Conservation (phyloP, 192 early-diverging fungal genomes). For the Entophlyctis luteolus region DNA sequence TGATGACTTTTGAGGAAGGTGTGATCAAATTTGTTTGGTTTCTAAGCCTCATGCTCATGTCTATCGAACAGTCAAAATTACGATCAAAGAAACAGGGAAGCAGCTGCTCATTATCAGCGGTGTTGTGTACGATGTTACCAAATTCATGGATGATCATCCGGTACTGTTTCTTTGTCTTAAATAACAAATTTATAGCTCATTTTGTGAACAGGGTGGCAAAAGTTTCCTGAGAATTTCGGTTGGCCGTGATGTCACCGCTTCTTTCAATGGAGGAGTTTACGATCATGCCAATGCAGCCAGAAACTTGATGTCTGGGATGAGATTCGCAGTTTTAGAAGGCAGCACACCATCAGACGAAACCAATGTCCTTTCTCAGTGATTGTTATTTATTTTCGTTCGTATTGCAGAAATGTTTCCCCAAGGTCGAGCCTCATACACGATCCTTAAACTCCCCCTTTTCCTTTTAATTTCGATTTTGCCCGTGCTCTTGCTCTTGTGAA, state of each 20-base stretch:
- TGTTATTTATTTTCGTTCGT: too few relatives aligned
- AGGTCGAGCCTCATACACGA: too few relatives aligned
- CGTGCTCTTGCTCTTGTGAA: too few relatives aligned
- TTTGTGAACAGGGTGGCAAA: constrained; percentile 58
- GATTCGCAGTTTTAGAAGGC: background rate
- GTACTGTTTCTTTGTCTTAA: background rate
- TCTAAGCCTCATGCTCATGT: background rate
- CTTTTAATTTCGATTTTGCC: too few relatives aligned
- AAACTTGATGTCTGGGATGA: constrained; percentile 55
- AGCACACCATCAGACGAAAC: background rate
- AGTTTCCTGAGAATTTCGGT: constrained; percentile 67
- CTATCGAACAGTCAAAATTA: constrained; percentile 43
- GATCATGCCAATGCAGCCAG: constrained; percentile 85
- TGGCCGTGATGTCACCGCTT: constrained; percentile 79
- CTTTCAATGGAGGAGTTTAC: constrained; percentile 84
- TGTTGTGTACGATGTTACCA: constrained; percentile 73
- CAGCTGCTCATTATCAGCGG: constrained; percentile 74
- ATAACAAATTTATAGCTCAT: background rate
- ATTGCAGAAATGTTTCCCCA: too few relatives aligned
- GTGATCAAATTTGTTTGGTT: background rate
- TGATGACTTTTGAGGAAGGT: constrained; percentile 40
- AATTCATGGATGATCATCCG: constrained; percentile 85
- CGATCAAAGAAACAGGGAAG: constrained; percentile 63
- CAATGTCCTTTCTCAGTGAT: background rate
- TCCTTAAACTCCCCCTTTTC: too few relatives aligned